A percentile compares a stretch with the other conserved stretches of the same genome.
phyloP scores from a whole-genome alignment of 2,329 filamentous ascomycete species.

The Talaromyces albobiverticillius region DNA sequence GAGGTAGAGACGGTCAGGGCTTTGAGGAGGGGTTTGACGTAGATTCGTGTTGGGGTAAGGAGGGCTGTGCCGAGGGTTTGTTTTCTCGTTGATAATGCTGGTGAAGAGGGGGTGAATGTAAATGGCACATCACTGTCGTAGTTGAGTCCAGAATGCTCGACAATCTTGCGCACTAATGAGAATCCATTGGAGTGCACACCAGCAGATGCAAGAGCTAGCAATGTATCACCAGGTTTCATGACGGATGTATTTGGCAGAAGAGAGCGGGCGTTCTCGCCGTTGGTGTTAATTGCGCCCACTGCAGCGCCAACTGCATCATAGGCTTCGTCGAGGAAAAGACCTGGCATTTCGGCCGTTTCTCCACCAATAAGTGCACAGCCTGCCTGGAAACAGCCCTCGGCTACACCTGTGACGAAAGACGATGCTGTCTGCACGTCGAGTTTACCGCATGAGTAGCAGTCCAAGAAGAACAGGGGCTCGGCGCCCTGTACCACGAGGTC shows the following conservation, averaged over 20 bases:
- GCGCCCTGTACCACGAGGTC: conserved; percentile 95
- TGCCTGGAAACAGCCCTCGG: conserved; percentile 77
- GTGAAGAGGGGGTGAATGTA: conserved; percentile 44
- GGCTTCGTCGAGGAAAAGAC: conserved; percentile 82
- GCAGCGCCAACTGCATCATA: conserved; percentile 93
- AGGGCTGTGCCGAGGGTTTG: conserved; percentile 67
- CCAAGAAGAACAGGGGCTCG: conserved; percentile 91
- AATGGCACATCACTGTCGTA: conserved; percentile 77
- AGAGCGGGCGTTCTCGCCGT: conserved; percentile 52
- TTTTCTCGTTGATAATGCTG: conserved; percentile 60
- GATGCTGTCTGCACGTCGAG: conserved; percentile 75
- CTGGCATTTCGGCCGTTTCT: conserved; percentile 98
- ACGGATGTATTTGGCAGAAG: conserved; percentile 71
- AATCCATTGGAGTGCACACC: conserved; percentile 97
- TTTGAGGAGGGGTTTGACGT: conserved; percentile 77
- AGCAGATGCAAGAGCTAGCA: conserved; percentile 79
- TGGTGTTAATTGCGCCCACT: conserved; percentile 70
- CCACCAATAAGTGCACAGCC: conserved; percentile 92
- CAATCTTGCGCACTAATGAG: conserved; percentile 88
- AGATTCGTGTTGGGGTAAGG: conserved; percentile 87
- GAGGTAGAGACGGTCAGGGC: conserved; percentile 45
- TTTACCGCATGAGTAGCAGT: conserved; percentile 94
- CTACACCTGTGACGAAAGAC: conserved; percentile 87
- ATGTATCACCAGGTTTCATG: conserved; percentile 79
- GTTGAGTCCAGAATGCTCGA: conserved; percentile 67